Conservation (phyloP, 73 alveolate species). For the Halteria grandinella region DNA sequence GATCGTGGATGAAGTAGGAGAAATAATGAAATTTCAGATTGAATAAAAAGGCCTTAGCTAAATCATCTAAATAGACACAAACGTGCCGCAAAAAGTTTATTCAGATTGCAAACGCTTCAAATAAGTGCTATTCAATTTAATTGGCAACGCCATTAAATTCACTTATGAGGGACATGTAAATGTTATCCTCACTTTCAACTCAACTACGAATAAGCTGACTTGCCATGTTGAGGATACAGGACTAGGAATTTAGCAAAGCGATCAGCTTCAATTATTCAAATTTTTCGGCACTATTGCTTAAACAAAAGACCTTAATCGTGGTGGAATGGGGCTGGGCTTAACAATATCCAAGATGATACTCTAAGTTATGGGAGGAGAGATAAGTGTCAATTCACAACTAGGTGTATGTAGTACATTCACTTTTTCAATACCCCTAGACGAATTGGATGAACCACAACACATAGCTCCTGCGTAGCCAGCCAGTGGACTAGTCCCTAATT, state of each 20-base stretch:
- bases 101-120: not conserved
- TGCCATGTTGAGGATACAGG: constrained; percentile 25
- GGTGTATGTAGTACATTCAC: too few species aligned
- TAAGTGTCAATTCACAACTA: not conserved
- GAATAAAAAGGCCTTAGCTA: not conserved
- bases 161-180: constrained; percentile 12
- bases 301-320: not conserved
- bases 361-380: not conserved
- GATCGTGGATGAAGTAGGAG: not conserved
- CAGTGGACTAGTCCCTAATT: too few species aligned
- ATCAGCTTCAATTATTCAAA: not conserved
- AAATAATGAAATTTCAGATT: constrained; percentile 4
- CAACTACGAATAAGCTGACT: not conserved
- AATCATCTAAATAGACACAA: not conserved
- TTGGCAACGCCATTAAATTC: constrained; percentile 33
- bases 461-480: too few species aligned
- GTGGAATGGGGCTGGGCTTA: constrained; percentile 44
- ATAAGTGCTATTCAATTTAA: constrained; percentile 3
- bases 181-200: not conserved
- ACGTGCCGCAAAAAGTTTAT: not conserved
- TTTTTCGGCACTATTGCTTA: constrained; percentile 6
- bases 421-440: too few species aligned
- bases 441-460: too few species aligned
- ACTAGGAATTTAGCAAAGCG: constrained; percentile 24
- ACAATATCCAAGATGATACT: constrained; percentile 17